Base-by-base conservation (phyloP, 257 asterid genomes). In the Lantana camara region DNA sequence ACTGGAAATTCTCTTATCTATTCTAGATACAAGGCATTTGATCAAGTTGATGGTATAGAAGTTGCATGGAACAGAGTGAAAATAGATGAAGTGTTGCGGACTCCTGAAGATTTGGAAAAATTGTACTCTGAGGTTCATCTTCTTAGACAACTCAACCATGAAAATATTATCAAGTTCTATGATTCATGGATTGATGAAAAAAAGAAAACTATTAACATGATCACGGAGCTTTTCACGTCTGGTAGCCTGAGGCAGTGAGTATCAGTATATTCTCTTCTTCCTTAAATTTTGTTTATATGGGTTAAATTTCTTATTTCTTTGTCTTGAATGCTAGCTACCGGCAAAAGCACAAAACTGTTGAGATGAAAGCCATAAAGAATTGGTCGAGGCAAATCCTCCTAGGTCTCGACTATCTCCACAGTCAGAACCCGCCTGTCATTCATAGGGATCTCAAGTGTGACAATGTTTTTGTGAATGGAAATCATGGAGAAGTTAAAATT, bases 211-310 rank as follows among this genome's bases (percentile, higher is more conserved):
- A 58, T 92, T 20, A 89, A 87, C 84, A 86, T 92, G 85, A 86
- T 92, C 71, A 91, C 98, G 0, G 98, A 91, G 82, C 85, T 91
- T 65, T 88, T 88, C 83, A 82, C 91, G 21, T 89, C 96, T 9
- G 96, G 98, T 52, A 91, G 85, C 80, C 66, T 91, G 72, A 82
- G 95, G 55, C 95, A 89, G 94, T 92, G 77, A 80, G 96, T 83
- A 46, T n/a, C 63, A n/a, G n/a, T n/a, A n/a, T 52, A 46, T 12
- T 13, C 6, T 47, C 27, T 60, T 20, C 37, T 30, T 30, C 30
- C 75, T 6, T 37, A 40, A 8, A 57, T 72, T 30, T 17, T 30
- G 3, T 20, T 2, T 27, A 10, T 34, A 6, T n/a, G 15, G 12
- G 32, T 54, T 68, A 27, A 27, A 56, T n/a, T 23, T 73, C 20